Conservation (phyloP, 176 grass and related monocot species). For the Aegilops longissima region DNA sequence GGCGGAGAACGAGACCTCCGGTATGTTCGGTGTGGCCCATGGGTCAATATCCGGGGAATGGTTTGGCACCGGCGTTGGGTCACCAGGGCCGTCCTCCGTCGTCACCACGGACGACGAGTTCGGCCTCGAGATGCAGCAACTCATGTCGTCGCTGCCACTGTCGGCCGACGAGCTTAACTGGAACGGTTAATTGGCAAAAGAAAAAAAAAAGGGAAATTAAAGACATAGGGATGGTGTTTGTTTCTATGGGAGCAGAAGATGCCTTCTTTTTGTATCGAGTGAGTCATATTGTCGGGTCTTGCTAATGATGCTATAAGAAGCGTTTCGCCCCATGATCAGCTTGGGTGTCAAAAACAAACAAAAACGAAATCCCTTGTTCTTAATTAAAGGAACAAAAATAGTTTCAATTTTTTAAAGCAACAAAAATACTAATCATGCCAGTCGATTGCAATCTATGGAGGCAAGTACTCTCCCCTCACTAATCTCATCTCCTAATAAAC, state of each 20-base stretch:
- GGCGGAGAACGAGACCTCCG: constrained; percentile 17
- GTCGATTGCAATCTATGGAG: no score
- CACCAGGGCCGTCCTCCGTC: constrained; percentile 50
- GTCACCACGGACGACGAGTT: constrained; percentile 50
- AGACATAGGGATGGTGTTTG: neutral
- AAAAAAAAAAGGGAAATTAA: neutral
- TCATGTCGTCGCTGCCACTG: constrained; percentile 36
- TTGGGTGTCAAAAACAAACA: neutral
- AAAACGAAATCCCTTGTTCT: neutral
- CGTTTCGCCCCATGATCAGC: neutral
- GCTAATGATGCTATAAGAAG: constrained; percentile 5
- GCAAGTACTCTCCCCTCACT: no score
- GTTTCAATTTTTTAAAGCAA: no score
- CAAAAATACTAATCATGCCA: no score
- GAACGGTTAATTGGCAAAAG: constrained; percentile 19
- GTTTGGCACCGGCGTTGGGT: constrained; percentile 29
- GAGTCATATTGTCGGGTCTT: neutral
- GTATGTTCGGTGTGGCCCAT: neutral
- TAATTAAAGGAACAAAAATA: no score
- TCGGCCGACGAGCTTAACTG: constrained; percentile 36
- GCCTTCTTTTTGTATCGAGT: constrained; percentile 20
- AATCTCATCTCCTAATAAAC: no score
- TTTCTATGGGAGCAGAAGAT: neutral
- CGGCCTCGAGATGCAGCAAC: constrained; percentile 45
- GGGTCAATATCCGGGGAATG: constrained; percentile 16